These are phyloP conservation scores for Verticillium klebahnii DNA, from an alignment of 2,329 filamentous ascomycete species.

Conservation along the genomic window DNA sequence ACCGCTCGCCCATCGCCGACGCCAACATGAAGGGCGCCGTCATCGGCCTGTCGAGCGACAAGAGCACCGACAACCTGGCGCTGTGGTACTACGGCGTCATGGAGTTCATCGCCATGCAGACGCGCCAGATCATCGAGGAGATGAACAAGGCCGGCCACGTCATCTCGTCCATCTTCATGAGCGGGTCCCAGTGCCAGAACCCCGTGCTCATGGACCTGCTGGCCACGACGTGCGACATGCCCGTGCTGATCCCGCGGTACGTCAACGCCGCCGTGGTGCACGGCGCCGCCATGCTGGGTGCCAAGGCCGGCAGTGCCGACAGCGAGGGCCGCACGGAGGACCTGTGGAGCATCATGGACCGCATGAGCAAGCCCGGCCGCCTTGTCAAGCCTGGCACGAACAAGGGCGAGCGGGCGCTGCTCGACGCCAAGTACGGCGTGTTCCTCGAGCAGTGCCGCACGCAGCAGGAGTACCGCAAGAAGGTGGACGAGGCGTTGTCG, in stretches of 20 bases:
- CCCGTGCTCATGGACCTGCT: constrained; percentile 86
- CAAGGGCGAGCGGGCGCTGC: constrained; percentile 68
- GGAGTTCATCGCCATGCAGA: constrained; percentile 98
- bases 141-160: constrained; percentile 90
- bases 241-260: constrained; percentile 88
- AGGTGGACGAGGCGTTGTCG: constrained; percentile 61
- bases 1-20: constrained; percentile 90
- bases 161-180: constrained; percentile 97
- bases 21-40: constrained; percentile 88
- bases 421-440: constrained; percentile 90
- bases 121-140: constrained; percentile 85
- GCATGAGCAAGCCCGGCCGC: constrained; percentile 91
- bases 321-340: constrained; percentile 74
- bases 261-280: constrained; percentile 95
- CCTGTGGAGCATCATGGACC: constrained; percentile 95
- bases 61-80: constrained; percentile 79
- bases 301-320: constrained; percentile 87
- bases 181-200: constrained; percentile 95
- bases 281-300: constrained; percentile 96
- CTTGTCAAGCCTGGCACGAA: constrained; percentile 73
- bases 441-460: constrained; percentile 88
- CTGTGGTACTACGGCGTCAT: constrained; percentile 93
- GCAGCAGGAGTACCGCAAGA: constrained; percentile 76
- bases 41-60: constrained; percentile 82
- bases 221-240: constrained; percentile 85